A percentile compares a stretch with the other conserved stretches of the same genome.
Conservation (phyloP, 768 basidiomycete species). For the Leccinum olivaceopallidum region DNA sequence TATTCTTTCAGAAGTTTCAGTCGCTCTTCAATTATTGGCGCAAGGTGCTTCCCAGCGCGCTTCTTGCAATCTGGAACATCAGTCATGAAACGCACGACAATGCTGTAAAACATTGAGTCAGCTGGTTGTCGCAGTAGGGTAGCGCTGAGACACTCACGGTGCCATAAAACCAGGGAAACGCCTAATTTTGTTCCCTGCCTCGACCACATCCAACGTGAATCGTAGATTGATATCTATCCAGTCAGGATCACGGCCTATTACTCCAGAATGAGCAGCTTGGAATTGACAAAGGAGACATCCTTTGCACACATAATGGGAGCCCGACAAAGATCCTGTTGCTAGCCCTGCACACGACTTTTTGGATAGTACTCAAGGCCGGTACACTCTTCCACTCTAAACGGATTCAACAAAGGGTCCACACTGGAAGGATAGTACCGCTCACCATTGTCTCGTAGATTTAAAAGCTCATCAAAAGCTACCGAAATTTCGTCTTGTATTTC, state of each 20-base stretch:
- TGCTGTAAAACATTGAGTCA: background rate
- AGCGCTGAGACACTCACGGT: slow-evolving; percentile 29
- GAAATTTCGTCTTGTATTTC: slow-evolving; percentile 34
- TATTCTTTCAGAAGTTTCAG: slow-evolving; percentile 22
- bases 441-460: slow-evolving; percentile 29
- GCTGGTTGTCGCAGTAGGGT: background rate
- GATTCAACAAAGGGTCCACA: background rate
- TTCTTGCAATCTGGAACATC: background rate
- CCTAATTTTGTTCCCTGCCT: background rate
- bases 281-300: background rate
- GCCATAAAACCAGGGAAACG: slow-evolving; percentile 35
- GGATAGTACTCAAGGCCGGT: slow-evolving; percentile 27
- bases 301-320: slow-evolving; percentile 27
- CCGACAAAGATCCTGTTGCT: slow-evolving; percentile 53
- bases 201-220: background rate
- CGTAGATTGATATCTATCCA: background rate
- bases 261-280: background rate
- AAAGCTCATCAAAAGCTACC: slow-evolving; percentile 39
- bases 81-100: background rate
- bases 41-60: background rate
- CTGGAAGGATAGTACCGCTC: background rate
- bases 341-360: slow-evolving; percentile 4
- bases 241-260: background rate
- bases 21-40: slow-evolving; percentile 27
- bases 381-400: slow-evolving; percentile 42